Percentiles rank a stretch among this genome's conserved stretches.
Evolutionary conservation across 495 filamentous ascomycete genomes (phyloP).

Genomic region (Filosporella fistucella): DNA sequence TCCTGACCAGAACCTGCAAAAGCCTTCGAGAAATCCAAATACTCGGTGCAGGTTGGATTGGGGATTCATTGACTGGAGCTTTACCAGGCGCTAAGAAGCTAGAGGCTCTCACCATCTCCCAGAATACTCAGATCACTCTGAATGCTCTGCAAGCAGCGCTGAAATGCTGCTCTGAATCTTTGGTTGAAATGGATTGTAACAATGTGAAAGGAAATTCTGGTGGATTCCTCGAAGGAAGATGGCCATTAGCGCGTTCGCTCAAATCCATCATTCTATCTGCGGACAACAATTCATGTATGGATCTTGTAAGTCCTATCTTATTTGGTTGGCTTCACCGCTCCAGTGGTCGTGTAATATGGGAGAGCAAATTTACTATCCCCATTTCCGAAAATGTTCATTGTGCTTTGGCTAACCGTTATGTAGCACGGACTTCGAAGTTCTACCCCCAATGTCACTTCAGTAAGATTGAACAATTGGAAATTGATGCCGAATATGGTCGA

Average conservation of each 20-base stretch:
- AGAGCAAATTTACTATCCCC: too few species aligned
- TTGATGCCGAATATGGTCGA: background rate
- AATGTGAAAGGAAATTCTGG: slow-evolving; percentile 4
- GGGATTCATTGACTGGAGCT: slow-evolving; percentile 13
- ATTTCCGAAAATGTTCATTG: too few species aligned
- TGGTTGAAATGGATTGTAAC: slow-evolving; percentile 11
- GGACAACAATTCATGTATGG: background rate
- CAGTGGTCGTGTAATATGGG: too few species aligned
- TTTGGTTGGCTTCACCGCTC: too few species aligned
- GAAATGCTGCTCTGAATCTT: slow-evolving; percentile 6
- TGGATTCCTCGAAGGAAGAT: background rate
- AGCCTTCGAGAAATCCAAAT: slow-evolving; percentile 17
- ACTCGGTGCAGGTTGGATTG: slow-evolving; percentile 12
- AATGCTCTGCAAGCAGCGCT: slow-evolving; percentile 5
- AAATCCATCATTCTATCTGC: slow-evolving; percentile 5
- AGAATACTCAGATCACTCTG: slow-evolving; percentile 10
- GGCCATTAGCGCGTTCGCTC: slow-evolving; percentile 10
- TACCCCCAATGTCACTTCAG: slow-evolving; percentile 10
- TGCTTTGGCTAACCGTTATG: background rate
- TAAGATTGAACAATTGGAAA: slow-evolving; percentile 11
- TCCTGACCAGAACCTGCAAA: slow-evolving; percentile 14
- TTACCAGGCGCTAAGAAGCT: slow-evolving; percentile 15
- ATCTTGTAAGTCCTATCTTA: slow-evolving; percentile 10
- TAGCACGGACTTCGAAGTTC: slow-evolving; percentile 7
- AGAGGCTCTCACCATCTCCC: slow-evolving; percentile 9